Percentiles rank a stretch among this genome's conserved stretches.
phyloP scores from a whole-genome alignment of 2,329 filamentous ascomycete genomes.

The Calycina marina region DNA sequence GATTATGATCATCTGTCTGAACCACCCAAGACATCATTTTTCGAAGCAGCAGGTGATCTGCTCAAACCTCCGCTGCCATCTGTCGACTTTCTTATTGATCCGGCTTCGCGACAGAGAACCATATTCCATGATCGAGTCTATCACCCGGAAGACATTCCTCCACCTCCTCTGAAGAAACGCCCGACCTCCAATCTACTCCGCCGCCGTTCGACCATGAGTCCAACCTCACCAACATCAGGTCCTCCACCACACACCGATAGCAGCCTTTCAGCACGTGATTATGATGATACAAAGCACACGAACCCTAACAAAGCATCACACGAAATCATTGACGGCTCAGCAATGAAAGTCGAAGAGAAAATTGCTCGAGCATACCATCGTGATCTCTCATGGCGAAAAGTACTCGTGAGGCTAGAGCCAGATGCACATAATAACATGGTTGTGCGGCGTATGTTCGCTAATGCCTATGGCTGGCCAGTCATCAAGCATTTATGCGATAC shows the following conservation, averaged over 20 bases:
- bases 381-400: slow-evolving; percentile 88
- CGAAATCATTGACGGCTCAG: slow-evolving; percentile 41
- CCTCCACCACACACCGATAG: slow-evolving; percentile 29
- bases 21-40: slow-evolving; percentile 82
- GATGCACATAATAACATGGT: slow-evolving; percentile 99
- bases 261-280: slow-evolving; percentile 30
- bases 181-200: slow-evolving; percentile 16
- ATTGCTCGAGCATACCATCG: slow-evolving; percentile 92
- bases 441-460: slow-evolving; percentile 89
- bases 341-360: slow-evolving; percentile 91
- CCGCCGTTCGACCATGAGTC: slow-evolving; percentile 8
- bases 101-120: slow-evolving; percentile 64
- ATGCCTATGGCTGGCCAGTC: slow-evolving; percentile 95
- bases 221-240: slow-evolving; percentile 8
- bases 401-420: slow-evolving; percentile 85
- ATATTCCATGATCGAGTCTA: slow-evolving; percentile 98
- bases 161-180: slow-evolving; percentile 51
- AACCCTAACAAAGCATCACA: slow-evolving; percentile 31
- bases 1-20: slow-evolving; percentile 39
- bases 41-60: slow-evolving; percentile 86
- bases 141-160: slow-evolving; percentile 82
- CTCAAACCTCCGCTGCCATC: slow-evolving; percentile 80
- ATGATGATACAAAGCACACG: slow-evolving; percentile 35
- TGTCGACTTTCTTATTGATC: slow-evolving; percentile 70
- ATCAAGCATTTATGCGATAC: slow-evolving; percentile 89